These are phyloP conservation scores for Eutypella sp. DNA, from an alignment of 2,329 filamentous ascomycete species.

Conservation along the genomic window DNA sequence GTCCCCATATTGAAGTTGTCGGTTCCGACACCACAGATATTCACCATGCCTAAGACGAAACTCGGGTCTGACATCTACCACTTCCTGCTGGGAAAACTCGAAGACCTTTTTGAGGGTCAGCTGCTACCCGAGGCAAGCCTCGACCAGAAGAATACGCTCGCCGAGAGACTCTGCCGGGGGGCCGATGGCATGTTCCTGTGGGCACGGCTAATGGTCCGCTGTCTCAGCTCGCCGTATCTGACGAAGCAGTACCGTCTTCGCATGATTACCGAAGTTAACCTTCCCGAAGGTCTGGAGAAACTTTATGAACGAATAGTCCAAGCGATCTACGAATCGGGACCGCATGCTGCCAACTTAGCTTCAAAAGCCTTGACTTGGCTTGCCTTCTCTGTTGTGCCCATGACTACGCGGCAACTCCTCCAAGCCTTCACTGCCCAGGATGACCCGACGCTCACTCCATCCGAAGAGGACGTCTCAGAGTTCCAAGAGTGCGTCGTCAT, in stretches of 20 bases:
- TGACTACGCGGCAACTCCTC: not conserved
- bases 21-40: not conserved
- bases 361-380: not conserved
- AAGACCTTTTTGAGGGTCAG: not conserved
- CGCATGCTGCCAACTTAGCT: not conserved
- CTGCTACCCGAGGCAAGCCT: not conserved
- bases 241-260: not conserved
- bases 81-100: not conserved
- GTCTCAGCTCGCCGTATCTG: constrained; percentile 1
- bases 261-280: not conserved
- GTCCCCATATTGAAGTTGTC: not conserved
- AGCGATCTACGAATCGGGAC: not conserved
- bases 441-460: not conserved
- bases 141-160: not conserved
- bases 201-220: constrained; percentile 2
- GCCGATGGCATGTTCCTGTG: constrained; percentile 4
- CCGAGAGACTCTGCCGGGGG: not conserved
- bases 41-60: not conserved
- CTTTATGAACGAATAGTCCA: constrained; percentile 1
- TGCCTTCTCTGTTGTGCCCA: not conserved
- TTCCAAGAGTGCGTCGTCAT: constrained; percentile 2
- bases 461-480: not conserved
- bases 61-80: not conserved
- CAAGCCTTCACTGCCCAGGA: not conserved
- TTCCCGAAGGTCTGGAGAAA: constrained; percentile 3